Base-by-base conservation (phyloP, 306 rosid genomes). In the Echinosophora koreensis region DNA sequence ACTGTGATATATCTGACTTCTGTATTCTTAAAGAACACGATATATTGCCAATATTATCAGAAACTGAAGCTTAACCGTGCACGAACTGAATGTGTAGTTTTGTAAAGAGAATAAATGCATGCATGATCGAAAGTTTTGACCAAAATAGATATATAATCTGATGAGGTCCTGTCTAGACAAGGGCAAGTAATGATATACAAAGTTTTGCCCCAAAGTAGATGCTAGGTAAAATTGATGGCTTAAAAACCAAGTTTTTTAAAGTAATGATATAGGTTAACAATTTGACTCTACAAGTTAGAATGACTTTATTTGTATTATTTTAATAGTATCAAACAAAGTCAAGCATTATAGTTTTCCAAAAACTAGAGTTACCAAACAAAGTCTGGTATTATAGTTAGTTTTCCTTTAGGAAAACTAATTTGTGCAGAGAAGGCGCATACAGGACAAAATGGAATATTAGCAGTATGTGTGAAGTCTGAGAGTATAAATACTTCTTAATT, bases 391-490 rank as follows among this genome's bases (percentile, higher is more conserved):
- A 51, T 30, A 9, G 32, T 30, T 30, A 9, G 32, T 30, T 30
- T 30, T 30, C 32, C 32, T 39, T 6, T 39, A 39, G 13, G 51
- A 12, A 46, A 46, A 8, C 51, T 12, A 34, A 27, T 69, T 57
- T 69, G 38, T 39, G 58, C 13, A 42, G 34, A 52, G 15, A 66
- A 30, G 54, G 22, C 14, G 38, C 55, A 73, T 73, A 27, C 30
- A 52, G 35, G 67, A 77, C 42, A 41, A 9, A 46, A 54, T 22
- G 52, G 54, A 77, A 60, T 15, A 70, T 54, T 70, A 52, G 56
- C 52, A 34, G 79, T 5, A 18, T 6, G 5, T 15, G 27, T 41
- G 12, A 63, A 64, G 39, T 51, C 32, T 17, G 14, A 44, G 56
- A 35, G 79, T 27, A 46, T 18, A 56, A 42, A 69, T 11, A 35